Evolutionary conservation across 768 basidiomycete species (phyloP).

Genomic region (Gymnopilus dilepis): DNA sequence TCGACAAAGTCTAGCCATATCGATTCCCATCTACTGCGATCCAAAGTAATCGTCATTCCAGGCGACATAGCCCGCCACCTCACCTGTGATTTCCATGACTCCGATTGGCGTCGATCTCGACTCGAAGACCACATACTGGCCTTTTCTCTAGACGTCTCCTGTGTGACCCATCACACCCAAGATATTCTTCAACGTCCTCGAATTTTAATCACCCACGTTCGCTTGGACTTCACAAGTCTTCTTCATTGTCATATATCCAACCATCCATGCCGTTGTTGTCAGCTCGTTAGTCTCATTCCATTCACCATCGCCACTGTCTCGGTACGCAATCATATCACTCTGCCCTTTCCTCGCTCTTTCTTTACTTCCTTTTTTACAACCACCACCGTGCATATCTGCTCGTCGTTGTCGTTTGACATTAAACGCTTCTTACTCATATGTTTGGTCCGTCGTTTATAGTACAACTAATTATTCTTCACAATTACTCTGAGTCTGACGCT

Average conservation of each 20-base stretch:
- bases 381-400: no score
- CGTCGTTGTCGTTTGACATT: no score
- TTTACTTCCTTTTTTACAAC: neutral
- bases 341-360: neutral
- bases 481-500: no score
- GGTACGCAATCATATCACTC: neutral
- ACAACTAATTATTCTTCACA: no score
- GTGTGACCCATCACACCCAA: no score
- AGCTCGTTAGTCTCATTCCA: no score
- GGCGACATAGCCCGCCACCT: neutral
- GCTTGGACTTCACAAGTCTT: neutral
- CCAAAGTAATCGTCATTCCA: neutral
- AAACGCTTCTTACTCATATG: no score
- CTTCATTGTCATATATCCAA: neutral
- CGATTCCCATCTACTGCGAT: neutral
- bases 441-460: no score
- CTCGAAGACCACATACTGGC: no score
- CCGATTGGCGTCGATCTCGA: neutral
- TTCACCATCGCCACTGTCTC: neutral
- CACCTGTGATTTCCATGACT: neutral
- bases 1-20: neutral
- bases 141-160: no score
- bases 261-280: neutral
- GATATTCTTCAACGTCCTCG: no score
- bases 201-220: neutral